Conservation (phyloP, 1,284 basidiomycete species). For the Schizopora paradoxa region DNA sequence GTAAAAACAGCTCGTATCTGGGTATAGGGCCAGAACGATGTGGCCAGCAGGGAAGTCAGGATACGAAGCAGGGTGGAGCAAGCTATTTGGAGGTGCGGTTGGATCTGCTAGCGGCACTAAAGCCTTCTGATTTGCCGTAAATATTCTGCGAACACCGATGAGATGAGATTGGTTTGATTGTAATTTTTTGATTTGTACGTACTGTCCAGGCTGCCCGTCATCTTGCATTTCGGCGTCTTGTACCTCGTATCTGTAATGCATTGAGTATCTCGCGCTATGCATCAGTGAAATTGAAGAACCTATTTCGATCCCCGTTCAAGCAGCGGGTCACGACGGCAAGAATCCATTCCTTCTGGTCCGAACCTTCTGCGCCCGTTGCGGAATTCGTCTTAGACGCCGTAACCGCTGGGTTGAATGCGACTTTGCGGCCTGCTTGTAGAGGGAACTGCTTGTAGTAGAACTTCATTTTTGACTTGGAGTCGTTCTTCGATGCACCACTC, state of each 20-base stretch:
- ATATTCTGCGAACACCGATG: slow-evolving; percentile 39
- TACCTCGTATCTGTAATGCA: slow-evolving; percentile 60
- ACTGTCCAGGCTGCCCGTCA: slow-evolving; percentile 67
- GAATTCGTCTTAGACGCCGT: slow-evolving; percentile 41
- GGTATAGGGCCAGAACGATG: slow-evolving; percentile 76
- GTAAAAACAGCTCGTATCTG: slow-evolving; percentile 83
- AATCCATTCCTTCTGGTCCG: slow-evolving; percentile 75
- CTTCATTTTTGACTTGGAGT: slow-evolving; percentile 59
- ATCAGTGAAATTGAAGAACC: slow-evolving; percentile 31
- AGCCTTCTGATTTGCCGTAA: slow-evolving; percentile 59
- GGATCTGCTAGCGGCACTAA: slow-evolving; percentile 77
- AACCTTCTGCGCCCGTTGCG: slow-evolving; percentile 36
- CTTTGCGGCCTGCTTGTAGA: slow-evolving; percentile 64
- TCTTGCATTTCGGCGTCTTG: slow-evolving; percentile 77
- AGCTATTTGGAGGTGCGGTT: slow-evolving; percentile 45
- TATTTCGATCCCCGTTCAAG: slow-evolving; percentile 63
- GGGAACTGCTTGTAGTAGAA: slow-evolving; percentile 56
- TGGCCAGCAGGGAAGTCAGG: slow-evolving; percentile 65
- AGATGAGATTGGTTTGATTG: slow-evolving; percentile 2
- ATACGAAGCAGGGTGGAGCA: slow-evolving; percentile 62
- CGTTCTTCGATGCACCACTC: slow-evolving; percentile 53
- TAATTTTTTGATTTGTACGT: slow-evolving; percentile 25
- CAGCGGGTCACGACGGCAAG: slow-evolving; percentile 67
- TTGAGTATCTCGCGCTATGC: slow-evolving; percentile 6
- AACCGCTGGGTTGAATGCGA: slow-evolving; percentile 69